phyloP scores from a whole-genome alignment of 1,139 yeast species.

The Debaryomyces psychrophilus region DNA sequence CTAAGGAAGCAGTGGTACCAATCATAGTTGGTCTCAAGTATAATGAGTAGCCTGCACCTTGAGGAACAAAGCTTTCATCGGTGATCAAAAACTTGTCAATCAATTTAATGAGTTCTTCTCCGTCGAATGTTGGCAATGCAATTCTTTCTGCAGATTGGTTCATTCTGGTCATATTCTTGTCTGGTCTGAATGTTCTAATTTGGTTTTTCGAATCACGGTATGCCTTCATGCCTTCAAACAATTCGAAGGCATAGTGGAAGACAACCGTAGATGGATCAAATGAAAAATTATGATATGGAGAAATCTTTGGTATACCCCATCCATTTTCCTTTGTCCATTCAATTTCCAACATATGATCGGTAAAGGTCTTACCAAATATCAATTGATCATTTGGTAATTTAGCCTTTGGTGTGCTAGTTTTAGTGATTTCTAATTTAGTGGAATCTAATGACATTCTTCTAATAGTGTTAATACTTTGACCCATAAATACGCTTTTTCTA shows the following conservation, averaged over 20 bases:
- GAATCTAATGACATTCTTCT: slow-evolving; percentile 55
- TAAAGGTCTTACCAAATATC: slow-evolving; percentile 84
- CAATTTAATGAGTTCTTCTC: slow-evolving; percentile 71
- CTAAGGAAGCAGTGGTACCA: slow-evolving; percentile 85
- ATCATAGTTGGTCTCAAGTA: slow-evolving; percentile 94
- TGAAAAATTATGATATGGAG: slow-evolving; percentile 75
- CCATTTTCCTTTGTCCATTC: slow-evolving; percentile 82
- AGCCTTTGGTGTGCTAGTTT: slow-evolving; percentile 61
- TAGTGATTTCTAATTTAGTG: slow-evolving; percentile 61
- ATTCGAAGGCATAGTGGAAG: slow-evolving; percentile 91
- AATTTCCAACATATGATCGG: slow-evolving; percentile 86
- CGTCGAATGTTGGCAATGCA: slow-evolving; percentile 82
- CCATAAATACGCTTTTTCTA: neutral
- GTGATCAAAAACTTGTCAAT: slow-evolving; percentile 72
- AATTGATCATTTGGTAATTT: slow-evolving; percentile 74
- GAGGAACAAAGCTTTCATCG: slow-evolving; percentile 80
- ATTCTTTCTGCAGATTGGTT: slow-evolving; percentile 85
- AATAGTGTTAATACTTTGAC: slow-evolving; percentile 6
- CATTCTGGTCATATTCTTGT: slow-evolving; percentile 90
- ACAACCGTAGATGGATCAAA: slow-evolving; percentile 89
- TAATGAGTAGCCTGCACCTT: slow-evolving; percentile 83
- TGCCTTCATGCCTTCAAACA: slow-evolving; percentile 96
- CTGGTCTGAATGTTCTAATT: slow-evolving; percentile 85
- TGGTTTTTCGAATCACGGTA: slow-evolving; percentile 71
- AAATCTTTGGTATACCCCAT: slow-evolving; percentile 85